Percentiles rank a stretch among this genome's conserved stretches.
Conservation (phyloP, 257 asterid species). For the Salvia rosmarinus region DNA sequence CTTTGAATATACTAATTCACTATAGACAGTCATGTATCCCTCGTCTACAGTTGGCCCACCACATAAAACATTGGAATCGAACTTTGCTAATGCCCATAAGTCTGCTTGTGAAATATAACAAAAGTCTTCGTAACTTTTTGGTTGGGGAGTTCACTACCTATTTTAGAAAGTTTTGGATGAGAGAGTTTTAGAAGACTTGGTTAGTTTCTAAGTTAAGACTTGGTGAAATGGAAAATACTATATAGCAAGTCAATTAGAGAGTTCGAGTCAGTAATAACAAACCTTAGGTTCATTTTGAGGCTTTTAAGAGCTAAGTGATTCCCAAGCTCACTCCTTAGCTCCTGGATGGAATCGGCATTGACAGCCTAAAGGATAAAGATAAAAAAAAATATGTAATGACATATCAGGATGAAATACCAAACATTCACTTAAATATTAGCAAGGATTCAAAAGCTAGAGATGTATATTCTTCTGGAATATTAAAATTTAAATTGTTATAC, state of each 20-base stretch:
- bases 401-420: conserved; percentile 16
- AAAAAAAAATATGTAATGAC: conserved; percentile 4
- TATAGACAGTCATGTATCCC: not conserved
- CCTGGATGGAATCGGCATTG: conserved; percentile 67
- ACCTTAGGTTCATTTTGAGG: conserved; percentile 74
- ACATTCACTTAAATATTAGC: not conserved
- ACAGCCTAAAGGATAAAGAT: conserved; percentile 56
- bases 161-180: not conserved
- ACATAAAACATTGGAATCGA: not conserved
- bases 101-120: not conserved
- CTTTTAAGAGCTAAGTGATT: conserved; percentile 81
- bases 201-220: not conserved
- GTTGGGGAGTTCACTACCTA: not conserved
- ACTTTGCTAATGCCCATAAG: not conserved
- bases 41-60: conserved; percentile 1
- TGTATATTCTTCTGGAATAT: not conserved
- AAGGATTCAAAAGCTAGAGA: conserved; percentile 17
- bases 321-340: conserved; percentile 93
- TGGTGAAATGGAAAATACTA: not conserved
- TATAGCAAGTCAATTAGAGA: not conserved
- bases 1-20: not conserved
- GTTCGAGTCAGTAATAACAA: conserved; percentile 34
- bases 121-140: not conserved
- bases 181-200: not conserved
- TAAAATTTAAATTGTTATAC: conserved; percentile 1